These are phyloP conservation scores for Myxozyma vanderwaltii DNA, from an alignment of 805 yeast genomes.

Conservation along the genomic window DNA sequence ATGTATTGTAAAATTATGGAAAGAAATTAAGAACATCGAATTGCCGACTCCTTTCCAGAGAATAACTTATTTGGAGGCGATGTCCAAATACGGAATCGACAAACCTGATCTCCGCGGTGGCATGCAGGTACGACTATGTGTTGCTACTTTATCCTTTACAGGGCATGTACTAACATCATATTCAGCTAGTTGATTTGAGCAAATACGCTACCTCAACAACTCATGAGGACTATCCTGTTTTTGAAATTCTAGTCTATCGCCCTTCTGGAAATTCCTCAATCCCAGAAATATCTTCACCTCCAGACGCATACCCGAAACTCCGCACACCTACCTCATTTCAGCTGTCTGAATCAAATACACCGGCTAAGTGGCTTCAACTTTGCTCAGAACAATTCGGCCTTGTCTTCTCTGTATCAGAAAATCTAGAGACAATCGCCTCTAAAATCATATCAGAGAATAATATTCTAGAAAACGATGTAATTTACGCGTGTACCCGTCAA, in stretches of 20 bases:
- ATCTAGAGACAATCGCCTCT: slow-evolving; percentile 1
- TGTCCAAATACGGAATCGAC: slow-evolving; percentile 81
- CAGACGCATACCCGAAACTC: slow-evolving; percentile 19
- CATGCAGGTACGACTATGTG: slow-evolving; percentile 7
- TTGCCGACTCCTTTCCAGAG: slow-evolving; percentile 44
- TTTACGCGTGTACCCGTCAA: slow-evolving; percentile 80
- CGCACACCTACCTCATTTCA: slow-evolving; percentile 9
- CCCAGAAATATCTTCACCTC: slow-evolving; percentile 34
- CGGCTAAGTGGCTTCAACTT: slow-evolving; percentile 36
- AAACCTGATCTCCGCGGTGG: slow-evolving; percentile 80
- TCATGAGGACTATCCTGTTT: slow-evolving; percentile 58
- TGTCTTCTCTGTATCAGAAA: neutral
- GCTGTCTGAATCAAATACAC: slow-evolving; percentile 28
- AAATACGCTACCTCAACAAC: slow-evolving; percentile 45
- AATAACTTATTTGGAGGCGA: slow-evolving; percentile 67
- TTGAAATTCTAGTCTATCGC: slow-evolving; percentile 71
- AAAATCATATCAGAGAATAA: slow-evolving; percentile 23
- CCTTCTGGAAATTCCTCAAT: neutral
- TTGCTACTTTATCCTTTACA: neutral
- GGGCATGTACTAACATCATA: slow-evolving; percentile 37
- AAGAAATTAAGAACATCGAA: slow-evolving; percentile 43
- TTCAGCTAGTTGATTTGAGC: slow-evolving; percentile 56
- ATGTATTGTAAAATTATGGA: slow-evolving; percentile 61
- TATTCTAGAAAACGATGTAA: slow-evolving; percentile 65
- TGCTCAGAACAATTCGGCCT: slow-evolving; percentile 11